Percentiles rank a stretch among this genome's conserved stretches.
Evolutionary conservation across 1,284 basidiomycete genomes (phyloP).

Genomic region (Rhizopogon hawkerae): DNA sequence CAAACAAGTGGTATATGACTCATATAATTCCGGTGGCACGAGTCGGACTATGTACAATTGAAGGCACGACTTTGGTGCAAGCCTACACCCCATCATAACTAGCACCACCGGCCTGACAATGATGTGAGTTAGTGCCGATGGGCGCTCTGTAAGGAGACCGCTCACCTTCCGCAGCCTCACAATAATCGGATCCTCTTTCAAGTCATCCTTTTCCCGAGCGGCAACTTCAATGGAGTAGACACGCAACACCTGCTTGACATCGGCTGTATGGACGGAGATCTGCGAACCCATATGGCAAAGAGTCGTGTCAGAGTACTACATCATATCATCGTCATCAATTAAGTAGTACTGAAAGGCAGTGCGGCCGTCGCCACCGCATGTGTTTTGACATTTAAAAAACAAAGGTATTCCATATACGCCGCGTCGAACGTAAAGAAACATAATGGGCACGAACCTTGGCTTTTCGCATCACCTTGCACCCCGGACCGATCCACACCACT

Average conservation of each 20-base stretch:
- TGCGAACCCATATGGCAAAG: slow-evolving; percentile 25
- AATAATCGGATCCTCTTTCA: slow-evolving; percentile 75
- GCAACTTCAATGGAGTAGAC: slow-evolving; percentile 82
- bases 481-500: slow-evolving; percentile 81
- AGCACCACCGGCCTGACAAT: slow-evolving; percentile 62
- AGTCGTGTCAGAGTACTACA: slow-evolving; percentile 11
- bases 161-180: slow-evolving; percentile 65
- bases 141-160: slow-evolving; percentile 10
- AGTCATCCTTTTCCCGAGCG: slow-evolving; percentile 70
- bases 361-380: slow-evolving; percentile 12
- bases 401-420: slow-evolving; percentile 11
- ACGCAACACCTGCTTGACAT: slow-evolving; percentile 74
- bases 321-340: slow-evolving; percentile 9
- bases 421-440: slow-evolving; percentile 16
- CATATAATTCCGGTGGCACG: not conserved
- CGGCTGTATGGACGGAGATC: slow-evolving; percentile 83
- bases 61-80: slow-evolving; percentile 9
- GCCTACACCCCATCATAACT: slow-evolving; percentile 71
- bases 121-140: slow-evolving; percentile 9
- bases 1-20: not conserved
- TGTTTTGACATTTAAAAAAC: slow-evolving; percentile 13
- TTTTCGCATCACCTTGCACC: slow-evolving; percentile 84
- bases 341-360: slow-evolving; percentile 15
- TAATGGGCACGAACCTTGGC: slow-evolving; percentile 57
- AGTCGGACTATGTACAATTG: not conserved